Percentiles rank a stretch among this genome's conserved stretches.
Conservation (phyloP, 2,329 filamentous ascomycete species). For the Fusarium ramigenum region DNA sequence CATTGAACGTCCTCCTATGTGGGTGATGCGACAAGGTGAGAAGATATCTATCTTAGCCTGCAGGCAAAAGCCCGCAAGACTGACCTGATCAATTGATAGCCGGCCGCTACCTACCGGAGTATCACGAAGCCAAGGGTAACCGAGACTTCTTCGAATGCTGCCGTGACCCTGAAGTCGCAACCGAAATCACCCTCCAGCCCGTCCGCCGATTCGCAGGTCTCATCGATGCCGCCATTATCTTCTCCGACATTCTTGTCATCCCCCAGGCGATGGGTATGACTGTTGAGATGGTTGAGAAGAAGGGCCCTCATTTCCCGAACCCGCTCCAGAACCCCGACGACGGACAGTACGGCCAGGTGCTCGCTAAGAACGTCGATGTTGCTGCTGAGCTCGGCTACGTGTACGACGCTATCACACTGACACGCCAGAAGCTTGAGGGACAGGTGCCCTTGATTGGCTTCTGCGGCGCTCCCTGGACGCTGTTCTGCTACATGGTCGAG, state of each 20-base stretch:
- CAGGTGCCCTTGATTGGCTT: conserved; percentile 95
- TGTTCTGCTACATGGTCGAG: conserved; percentile 99
- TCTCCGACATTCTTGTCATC: conserved; percentile 97
- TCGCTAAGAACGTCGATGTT: conserved; percentile 84
- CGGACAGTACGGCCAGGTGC: conserved; percentile 80
- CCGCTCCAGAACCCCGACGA: conserved; percentile 84
- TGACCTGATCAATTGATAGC: conserved; percentile 61
- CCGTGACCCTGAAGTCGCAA: conserved; percentile 90
- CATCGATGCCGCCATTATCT: conserved; percentile 97
- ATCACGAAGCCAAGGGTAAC: conserved; percentile 90
- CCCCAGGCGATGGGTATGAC: conserved; percentile 98
- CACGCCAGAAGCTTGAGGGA: conserved; percentile 85
- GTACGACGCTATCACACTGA: conserved; percentile 93
- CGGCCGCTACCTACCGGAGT: conserved; percentile 96
- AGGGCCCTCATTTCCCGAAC: conserved; percentile 92
- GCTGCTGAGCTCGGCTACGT: conserved; percentile 89
- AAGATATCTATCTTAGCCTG: background rate
- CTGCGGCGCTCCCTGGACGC: conserved; percentile 95
- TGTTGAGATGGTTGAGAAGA: conserved; percentile 98
- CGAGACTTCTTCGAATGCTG: conserved; percentile 99
- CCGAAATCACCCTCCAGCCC: conserved; percentile 91
- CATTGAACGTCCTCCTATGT: conserved; percentile 93
- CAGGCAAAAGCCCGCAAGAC: background rate
- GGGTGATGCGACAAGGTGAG: conserved; percentile 98
- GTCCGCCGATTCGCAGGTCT: conserved; percentile 91